Evolutionary conservation across 164 flowering plant genomes (phyloP), one percentile per base, ranked within the genome.

Genomic region (Sedum album): DNA sequence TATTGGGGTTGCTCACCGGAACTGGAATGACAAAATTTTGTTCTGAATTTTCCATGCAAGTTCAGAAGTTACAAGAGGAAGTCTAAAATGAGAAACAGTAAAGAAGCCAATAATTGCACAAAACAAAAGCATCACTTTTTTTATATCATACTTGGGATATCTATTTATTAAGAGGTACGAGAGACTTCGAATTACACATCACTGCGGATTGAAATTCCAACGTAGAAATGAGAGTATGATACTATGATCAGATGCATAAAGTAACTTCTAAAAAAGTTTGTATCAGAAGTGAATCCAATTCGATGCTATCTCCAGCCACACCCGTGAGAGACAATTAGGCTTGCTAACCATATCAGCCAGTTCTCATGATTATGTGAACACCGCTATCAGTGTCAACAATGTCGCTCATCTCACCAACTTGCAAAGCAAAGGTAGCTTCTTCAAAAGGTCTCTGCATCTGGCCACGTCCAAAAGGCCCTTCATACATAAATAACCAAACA

Each of bases 361-460:
- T 93, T 80, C 96, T 89, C 82, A 76, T 21, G 72, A 93, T 93
- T 75, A 93, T 86, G 74, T 93, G 98, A 65, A 74, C 94, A 0
- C 97, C 97, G 60, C 98, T 93, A 31, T 91, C 98, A 23, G 97
- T 91, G 53, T 94, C 97, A 75, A 94, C 97, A 60, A 94, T 83
- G 76, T 91, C 93, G 48, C 98, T 94, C 15, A 94, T 86, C 80
- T 94, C 98, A 4, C 98, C 96, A 57, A 88, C 84, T 64, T 82
- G 85, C 36, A 94, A 85, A 62, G 82, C 79, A 75, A 41, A 91
- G 18, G 97, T 80, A 6, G 89, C 93, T 61, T 91, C 93, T 73
- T 91, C 98, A 65, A 91, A 94, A 31, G 97, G 93, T 80, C 86
- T 91, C 84, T 93, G 98, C 98, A 94, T 94, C 86, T 89, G 90